phyloP scores from a whole-genome alignment of 2,329 filamentous ascomycete genomes.

The Hypoxylon sp. region DNA sequence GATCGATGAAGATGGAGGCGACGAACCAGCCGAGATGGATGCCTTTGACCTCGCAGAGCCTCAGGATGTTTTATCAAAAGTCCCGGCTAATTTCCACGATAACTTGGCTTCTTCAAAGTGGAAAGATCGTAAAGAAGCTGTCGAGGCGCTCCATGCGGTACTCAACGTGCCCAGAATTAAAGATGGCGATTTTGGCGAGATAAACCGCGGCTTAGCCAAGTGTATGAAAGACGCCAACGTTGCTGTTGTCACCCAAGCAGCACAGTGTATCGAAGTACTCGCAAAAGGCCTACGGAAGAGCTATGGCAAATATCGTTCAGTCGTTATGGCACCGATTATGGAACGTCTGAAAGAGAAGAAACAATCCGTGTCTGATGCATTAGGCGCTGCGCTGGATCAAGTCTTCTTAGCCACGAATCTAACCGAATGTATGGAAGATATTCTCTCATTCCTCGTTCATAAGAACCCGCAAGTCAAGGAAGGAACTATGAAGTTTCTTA shows the following conservation, averaged over 20 bases:
- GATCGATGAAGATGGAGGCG: constrained; percentile 68
- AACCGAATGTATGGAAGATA: constrained; percentile 91
- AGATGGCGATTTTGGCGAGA: constrained; percentile 87
- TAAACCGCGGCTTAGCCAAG: constrained; percentile 87
- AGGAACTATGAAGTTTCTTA: constrained; percentile 92
- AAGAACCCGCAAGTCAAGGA: constrained; percentile 99
- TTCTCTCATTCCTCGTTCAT: constrained; percentile 83
- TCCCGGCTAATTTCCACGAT: constrained; percentile 85
- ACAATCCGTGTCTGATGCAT: constrained; percentile 84
- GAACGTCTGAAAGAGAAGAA: constrained; percentile 99
- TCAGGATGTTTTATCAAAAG: constrained; percentile 84
- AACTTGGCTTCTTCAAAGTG: constrained; percentile 91
- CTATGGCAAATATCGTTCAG: constrained; percentile 83
- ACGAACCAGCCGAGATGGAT: constrained; percentile 79
- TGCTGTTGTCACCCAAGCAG: constrained; percentile 90
- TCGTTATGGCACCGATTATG: constrained; percentile 89
- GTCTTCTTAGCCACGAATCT: constrained; percentile 75
- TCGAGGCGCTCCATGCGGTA: constrained; percentile 81
- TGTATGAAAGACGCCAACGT: constrained; percentile 99
- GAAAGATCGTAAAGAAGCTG: constrained; percentile 96
- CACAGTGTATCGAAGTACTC: constrained; percentile 89
- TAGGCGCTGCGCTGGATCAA: constrained; percentile 84
- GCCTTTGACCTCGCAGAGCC: constrained; percentile 85
- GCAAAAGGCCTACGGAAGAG: constrained; percentile 84
- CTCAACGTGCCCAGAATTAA: constrained; percentile 92